Conservation (phyloP, 2,329 filamentous ascomycete genomes). For the Trichoderma arundinaceum region DNA sequence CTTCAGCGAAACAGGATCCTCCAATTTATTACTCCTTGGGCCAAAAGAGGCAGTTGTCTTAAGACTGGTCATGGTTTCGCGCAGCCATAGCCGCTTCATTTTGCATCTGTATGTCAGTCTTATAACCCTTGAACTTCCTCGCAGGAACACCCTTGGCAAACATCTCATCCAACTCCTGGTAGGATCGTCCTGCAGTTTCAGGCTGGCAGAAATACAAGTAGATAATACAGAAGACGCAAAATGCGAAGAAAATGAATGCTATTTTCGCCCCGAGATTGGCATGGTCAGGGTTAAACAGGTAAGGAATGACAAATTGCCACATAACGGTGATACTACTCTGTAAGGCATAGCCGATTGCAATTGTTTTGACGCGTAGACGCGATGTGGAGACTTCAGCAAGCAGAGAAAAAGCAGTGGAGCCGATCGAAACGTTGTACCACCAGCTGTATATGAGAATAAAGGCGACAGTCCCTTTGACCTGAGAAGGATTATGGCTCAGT, state of each 20-base stretch:
- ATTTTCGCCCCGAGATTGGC: background rate
- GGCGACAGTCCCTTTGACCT: background rate
- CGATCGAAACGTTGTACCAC: background rate
- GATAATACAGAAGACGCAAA: background rate
- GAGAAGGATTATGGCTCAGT: background rate
- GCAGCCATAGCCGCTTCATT: background rate
- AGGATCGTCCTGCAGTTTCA: background rate
- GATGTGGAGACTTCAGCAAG: background rate
- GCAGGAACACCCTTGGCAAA: conserved; percentile 3
- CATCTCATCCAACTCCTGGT: conserved; percentile 8
- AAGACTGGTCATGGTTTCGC: background rate
- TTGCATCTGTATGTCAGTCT: background rate
- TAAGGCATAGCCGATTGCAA: background rate
- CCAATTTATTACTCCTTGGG: too few relatives aligned
- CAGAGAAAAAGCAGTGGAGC: background rate
- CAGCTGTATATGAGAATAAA: conserved; percentile 3
- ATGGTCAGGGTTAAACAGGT: conserved; percentile 1
- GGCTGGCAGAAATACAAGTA: conserved; percentile 4
- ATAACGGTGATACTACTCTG: background rate
- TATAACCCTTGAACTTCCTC: background rate
- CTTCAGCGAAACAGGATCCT: too few relatives aligned
- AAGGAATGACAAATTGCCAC: conserved; percentile 13
- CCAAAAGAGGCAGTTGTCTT: background rate
- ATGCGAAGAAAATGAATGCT: background rate
- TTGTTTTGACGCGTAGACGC: background rate